Base-by-base conservation (phyloP, 2,329 filamentous ascomycete species). In the Aspergillus fumigatiaffinis region DNA sequence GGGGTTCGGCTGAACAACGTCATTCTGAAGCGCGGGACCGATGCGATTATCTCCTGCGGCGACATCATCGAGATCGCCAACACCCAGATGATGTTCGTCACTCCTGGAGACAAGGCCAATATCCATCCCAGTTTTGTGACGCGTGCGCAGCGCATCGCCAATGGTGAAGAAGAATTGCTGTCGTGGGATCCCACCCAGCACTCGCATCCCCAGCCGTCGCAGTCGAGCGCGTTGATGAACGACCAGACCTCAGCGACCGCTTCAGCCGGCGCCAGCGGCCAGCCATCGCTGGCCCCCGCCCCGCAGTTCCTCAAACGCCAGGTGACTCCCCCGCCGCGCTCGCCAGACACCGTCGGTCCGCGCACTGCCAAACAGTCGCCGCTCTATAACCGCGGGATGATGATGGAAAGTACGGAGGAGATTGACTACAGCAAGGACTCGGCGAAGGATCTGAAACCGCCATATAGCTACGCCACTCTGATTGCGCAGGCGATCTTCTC, bases 31-130 rank as follows among this genome's bases (percentile, higher is more conserved):
- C 82, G 87, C 52, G 88, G 88, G 12, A 78, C 82, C 42, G 82
- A 85, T 38, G 83, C 85, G 35, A 78, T 84, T 29, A 82, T 99
- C 26, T 85, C 86, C 46, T 96, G 92, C 67, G 94, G 94, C 57
- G 88, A 93, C 71, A 91, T 97, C 47, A 87, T 99, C 57, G 92
- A 96, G 69, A 90, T 97, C 69, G 89, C 89, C 66, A 90, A 90
- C 53, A 90, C 94, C 1, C 93, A 99, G 78, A 99, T 99, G 94
- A 93, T 97, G 81, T 99, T 99, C 74, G 91, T 97, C 50, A 84
- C 96, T n/a, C 93, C 94, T 0, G 86, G 85, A 25, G 87, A 90
- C 55, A 84, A 85, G 25, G 81, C 92, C 26, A 80, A 84, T 50
- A 87, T 95, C 59, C 84, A 89, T 68, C 82, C 82, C 23, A 84